phyloP scores from a whole-genome alignment of 2,329 filamentous ascomycete genomes.

The Chaetothyriales sp. region DNA sequence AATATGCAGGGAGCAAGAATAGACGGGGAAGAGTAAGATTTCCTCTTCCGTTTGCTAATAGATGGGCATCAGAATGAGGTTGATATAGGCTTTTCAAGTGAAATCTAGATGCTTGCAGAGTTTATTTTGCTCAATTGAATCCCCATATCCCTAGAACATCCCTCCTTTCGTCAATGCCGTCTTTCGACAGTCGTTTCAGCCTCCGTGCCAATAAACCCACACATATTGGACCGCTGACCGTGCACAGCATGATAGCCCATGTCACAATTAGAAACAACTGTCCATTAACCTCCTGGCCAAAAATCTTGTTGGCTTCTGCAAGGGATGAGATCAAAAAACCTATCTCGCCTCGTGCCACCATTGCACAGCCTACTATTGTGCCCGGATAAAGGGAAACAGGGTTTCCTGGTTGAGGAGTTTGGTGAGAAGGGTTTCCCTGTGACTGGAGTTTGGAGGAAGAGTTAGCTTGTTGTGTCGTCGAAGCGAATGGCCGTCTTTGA shows the following conservation, averaged over 20 bases:
- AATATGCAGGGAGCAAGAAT: neutral
- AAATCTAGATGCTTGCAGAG: too few species aligned
- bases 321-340: constrained; percentile 62
- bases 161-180: neutral
- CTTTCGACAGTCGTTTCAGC: constrained; percentile 22
- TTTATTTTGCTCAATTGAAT: neutral
- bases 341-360: constrained; percentile 69
- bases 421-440: neutral
- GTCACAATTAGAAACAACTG: constrained; percentile 41
- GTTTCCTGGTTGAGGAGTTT: constrained; percentile 4
- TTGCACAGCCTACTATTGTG: constrained; percentile 51
- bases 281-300: constrained; percentile 23
- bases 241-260: constrained; percentile 46
- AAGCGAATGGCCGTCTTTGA: neutral
- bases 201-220: constrained; percentile 38
- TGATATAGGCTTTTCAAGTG: too few species aligned
- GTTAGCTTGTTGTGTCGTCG: neutral
- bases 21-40: too few species aligned
- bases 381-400: constrained; percentile 54
- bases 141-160: neutral
- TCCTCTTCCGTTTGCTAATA: too few species aligned
- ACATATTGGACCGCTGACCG: constrained; percentile 40
- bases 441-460: neutral
- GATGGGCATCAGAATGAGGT: too few species aligned
- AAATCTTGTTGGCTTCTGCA: constrained; percentile 43